Evolutionary conservation across 305 asterid species (phyloP).

Genomic region (Solanum aculeatissimum): DNA sequence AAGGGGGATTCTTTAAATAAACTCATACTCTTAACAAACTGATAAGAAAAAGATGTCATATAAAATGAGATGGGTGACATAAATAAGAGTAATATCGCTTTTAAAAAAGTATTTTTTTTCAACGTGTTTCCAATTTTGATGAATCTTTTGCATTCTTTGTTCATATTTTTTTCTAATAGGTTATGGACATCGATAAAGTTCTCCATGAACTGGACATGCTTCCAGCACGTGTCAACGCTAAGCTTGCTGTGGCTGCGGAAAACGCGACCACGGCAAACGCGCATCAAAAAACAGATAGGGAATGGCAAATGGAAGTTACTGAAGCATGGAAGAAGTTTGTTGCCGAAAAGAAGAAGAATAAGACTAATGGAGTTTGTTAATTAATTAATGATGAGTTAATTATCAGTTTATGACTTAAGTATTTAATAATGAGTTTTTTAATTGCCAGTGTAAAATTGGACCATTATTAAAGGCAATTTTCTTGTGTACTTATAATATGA

Average conservation of each 20-base stretch:
- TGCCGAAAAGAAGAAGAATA: conserved; percentile 46
- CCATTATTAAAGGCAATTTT: neutral
- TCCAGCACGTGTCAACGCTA: conserved; percentile 34
- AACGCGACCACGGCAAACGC: neutral
- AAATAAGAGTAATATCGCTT: neutral
- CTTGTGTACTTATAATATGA: neutral
- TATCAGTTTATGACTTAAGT: neutral
- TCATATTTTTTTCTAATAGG: neutral
- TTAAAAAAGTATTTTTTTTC: neutral
- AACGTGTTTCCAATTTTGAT: neutral
- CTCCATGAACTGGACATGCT: conserved; percentile 49
- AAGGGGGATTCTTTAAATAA: neutral
- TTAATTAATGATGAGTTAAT: neutral
- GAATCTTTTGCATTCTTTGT: neutral
- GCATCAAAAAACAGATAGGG: conserved; percentile 32
- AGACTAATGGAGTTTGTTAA: conserved; percentile 45
- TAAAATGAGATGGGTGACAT: neutral
- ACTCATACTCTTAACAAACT: neutral
- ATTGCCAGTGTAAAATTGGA: neutral
- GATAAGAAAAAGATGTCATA: neutral
- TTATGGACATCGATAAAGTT: conserved; percentile 31
- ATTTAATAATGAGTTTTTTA: neutral
- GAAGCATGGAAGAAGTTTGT: conserved; percentile 65
- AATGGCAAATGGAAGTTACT: conserved; percentile 56
- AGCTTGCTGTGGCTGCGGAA: conserved; percentile 10